Evolutionary conservation across 495 filamentous ascomycete genomes (phyloP).

Genomic region (Chaetomium cochliodes): DNA sequence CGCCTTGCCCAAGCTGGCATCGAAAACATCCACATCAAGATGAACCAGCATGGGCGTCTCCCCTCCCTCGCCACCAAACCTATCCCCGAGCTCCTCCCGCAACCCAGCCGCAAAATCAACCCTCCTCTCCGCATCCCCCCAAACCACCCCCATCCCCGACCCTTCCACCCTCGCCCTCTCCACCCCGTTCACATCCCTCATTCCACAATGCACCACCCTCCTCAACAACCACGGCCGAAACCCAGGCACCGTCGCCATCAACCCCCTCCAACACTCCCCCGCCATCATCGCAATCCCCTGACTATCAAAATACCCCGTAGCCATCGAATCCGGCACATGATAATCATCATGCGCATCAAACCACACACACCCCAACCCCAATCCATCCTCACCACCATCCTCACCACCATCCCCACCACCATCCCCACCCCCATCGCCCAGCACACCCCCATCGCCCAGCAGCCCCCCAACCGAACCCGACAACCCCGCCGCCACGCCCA

Average conservation of each 20-base stretch:
- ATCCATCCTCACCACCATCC: no score
- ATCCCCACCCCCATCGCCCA: no score
- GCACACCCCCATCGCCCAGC: no score
- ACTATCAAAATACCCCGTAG: conserved; percentile 22
- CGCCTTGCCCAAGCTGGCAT: conserved; percentile 17
- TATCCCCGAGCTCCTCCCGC: conserved; percentile 1
- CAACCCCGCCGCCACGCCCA: conserved; percentile 18
- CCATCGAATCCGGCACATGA: conserved; percentile 17
- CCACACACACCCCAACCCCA: conserved; percentile 19
- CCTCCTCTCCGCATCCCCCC: conserved; percentile 8
- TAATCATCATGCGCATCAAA: conserved; percentile 25
- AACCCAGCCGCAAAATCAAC: conserved; percentile 12
- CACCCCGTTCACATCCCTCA: conserved; percentile 22
- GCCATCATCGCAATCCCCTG: conserved; percentile 25
- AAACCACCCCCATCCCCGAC: conserved; percentile 21
- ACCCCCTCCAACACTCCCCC: conserved; percentile 21
- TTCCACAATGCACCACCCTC: conserved; percentile 18
- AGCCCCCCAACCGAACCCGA: neutral
- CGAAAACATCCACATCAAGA: conserved; percentile 19
- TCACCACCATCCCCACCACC: no score
- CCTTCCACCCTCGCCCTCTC: conserved; percentile 15
- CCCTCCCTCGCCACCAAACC: neutral
- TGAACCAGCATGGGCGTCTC: conserved; percentile 13
- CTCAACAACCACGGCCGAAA: conserved; percentile 7
- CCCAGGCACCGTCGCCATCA: conserved; percentile 15